phyloP scores from a whole-genome alignment of 768 basidiomycete species.

The Piloderma croceum region DNA sequence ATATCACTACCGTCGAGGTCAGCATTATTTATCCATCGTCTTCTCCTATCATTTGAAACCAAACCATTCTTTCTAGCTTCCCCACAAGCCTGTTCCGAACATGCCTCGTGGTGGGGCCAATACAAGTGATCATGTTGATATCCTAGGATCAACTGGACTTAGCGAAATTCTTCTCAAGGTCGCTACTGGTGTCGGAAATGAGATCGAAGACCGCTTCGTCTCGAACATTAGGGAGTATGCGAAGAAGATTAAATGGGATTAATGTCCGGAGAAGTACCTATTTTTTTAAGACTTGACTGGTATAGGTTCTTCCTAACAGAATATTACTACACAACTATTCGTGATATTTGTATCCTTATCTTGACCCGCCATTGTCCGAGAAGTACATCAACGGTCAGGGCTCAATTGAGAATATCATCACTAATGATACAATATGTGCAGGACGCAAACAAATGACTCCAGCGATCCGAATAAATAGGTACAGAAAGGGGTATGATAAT shows the following conservation, averaged over 20 bases:
- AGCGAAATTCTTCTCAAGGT: conserved; percentile 92
- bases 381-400: too few relatives aligned
- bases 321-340: too few relatives aligned
- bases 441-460: too few relatives aligned
- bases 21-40: conserved; percentile 10
- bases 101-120: conserved; percentile 88
- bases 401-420: too few relatives aligned
- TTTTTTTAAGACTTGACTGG: too few relatives aligned
- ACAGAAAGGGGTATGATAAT: too few relatives aligned
- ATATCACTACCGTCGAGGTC: conserved; percentile 83
- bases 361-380: too few relatives aligned
- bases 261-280: too few relatives aligned
- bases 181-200: conserved; percentile 74
- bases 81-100: conserved; percentile 65
- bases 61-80: conserved; percentile 45
- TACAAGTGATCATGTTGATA: conserved; percentile 88
- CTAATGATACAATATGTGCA: too few relatives aligned
- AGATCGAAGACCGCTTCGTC: conserved; percentile 63
- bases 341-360: too few relatives aligned
- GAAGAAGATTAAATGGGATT: conserved; percentile 74
- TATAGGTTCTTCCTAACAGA: too few relatives aligned
- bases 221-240: conserved; percentile 78
- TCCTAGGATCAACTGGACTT: conserved; percentile 69
- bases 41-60: conserved; percentile 1
- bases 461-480: too few relatives aligned